These are phyloP conservation scores for Amylocarpus encephaloides DNA, from an alignment of 2,329 filamentous ascomycete genomes.

Conservation along the genomic window DNA sequence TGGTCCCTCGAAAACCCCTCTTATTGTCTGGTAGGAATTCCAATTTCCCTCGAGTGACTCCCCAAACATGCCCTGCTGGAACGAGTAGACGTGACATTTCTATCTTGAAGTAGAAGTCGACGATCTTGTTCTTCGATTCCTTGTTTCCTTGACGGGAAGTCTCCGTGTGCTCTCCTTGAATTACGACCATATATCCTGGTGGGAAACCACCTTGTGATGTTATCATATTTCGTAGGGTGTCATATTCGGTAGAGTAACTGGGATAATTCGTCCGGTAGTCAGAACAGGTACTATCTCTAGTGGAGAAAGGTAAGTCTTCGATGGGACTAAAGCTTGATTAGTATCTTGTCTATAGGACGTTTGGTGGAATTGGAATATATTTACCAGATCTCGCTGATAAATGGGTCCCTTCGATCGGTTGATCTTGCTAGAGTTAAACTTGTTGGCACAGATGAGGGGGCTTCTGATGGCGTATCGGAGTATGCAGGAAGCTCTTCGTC, in stretches of 20 bases:
- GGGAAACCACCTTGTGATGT: constrained; percentile 24
- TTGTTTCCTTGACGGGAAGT: constrained; percentile 31
- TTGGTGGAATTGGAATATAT: too few species aligned
- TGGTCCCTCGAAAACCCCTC: constrained; percentile 57
- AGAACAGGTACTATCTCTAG: constrained; percentile 13
- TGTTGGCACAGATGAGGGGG: not conserved
- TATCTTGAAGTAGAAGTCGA: constrained; percentile 54
- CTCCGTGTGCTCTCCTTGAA: constrained; percentile 31
- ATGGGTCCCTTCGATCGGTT: too few species aligned
- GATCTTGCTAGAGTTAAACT: too few species aligned
- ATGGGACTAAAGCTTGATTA: too few species aligned
- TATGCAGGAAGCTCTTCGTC: not conserved
- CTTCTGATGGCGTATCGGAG: constrained; percentile 4
- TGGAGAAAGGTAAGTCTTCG: constrained; percentile 21
- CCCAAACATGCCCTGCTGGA: constrained; percentile 38
- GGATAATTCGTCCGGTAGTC: constrained; percentile 25
- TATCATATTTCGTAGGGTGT: constrained; percentile 25
- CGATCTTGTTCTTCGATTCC: constrained; percentile 41
- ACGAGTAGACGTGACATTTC: constrained; percentile 55
- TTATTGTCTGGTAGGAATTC: constrained; percentile 50
- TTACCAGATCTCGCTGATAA: too few species aligned
- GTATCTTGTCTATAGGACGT: too few species aligned
- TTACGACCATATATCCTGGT: constrained; percentile 24
- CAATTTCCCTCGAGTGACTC: constrained; percentile 3
- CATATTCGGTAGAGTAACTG: constrained; percentile 21